Percentiles rank a stretch among this genome's conserved stretches.
Evolutionary conservation across 2,329 filamentous ascomycete species (phyloP).

Genomic region (Zymoseptoria ardabiliae): DNA sequence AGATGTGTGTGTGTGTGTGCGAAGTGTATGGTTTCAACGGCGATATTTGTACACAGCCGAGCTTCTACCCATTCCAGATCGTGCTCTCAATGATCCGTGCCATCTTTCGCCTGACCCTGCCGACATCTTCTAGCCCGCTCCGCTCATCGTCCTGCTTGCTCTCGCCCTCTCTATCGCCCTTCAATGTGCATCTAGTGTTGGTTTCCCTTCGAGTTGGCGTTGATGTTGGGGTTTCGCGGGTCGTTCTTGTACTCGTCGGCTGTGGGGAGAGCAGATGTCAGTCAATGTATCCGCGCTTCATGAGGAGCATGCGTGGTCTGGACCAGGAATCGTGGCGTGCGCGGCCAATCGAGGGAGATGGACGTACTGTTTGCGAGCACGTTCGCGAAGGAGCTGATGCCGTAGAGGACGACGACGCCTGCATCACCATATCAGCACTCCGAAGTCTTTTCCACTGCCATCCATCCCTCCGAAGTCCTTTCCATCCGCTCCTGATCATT

Average conservation of each 20-base stretch:
- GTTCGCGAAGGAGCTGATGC: slow-evolving; percentile 76
- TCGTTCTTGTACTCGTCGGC: slow-evolving; percentile 97
- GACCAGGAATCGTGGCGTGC: neutral
- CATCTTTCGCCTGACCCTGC: neutral
- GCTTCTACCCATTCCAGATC: neutral
- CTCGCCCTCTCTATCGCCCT: neutral
- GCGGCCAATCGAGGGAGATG: slow-evolving; percentile 16
- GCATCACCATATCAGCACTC: slow-evolving; percentile 15
- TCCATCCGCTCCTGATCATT: neutral
- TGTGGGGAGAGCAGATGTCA: slow-evolving; percentile 34
- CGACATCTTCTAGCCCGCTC: neutral
- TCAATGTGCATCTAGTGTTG: neutral
- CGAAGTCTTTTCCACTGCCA: neutral
- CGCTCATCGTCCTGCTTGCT: neutral
- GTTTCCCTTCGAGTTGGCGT: slow-evolving; percentile 10
- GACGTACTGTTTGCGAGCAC: slow-evolving; percentile 72
- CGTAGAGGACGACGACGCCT: slow-evolving; percentile 85
- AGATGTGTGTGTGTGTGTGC: neutral
- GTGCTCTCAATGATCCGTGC: neutral
- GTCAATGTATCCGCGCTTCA: neutral
- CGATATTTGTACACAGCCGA: neutral
- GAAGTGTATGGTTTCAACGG: neutral
- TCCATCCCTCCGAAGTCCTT: neutral
- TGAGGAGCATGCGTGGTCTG: too few species aligned
- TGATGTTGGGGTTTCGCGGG: slow-evolving; percentile 68